These are phyloP conservation scores for Populus pruinosa DNA, from an alignment of 345 rosid genomes.

Conservation along the genomic window DNA sequence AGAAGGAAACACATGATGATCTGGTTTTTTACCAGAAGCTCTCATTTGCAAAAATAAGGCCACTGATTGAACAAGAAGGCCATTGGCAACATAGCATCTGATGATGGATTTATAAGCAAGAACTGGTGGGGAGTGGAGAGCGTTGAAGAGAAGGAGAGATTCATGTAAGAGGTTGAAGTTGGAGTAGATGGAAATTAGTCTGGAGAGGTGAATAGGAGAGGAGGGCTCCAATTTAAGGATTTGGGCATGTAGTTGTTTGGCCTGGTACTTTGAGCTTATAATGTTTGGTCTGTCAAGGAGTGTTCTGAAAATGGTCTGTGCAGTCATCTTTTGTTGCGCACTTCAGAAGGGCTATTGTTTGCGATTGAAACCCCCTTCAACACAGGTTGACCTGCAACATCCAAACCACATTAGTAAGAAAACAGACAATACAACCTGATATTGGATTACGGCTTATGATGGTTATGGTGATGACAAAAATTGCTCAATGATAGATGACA, in stretches of 20 bases:
- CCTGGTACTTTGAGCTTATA: constrained; percentile 44
- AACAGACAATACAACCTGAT: too few relatives aligned
- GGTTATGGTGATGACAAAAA: too few relatives aligned
- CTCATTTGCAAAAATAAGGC: constrained; percentile 53
- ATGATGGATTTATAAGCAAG: constrained; percentile 78
- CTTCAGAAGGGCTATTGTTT: background rate
- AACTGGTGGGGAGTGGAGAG: constrained; percentile 47
- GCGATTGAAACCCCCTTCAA: too few relatives aligned
- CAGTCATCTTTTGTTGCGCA: constrained; percentile 21
- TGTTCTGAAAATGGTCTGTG: constrained; percentile 36
- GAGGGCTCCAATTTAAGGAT: constrained; percentile 45
- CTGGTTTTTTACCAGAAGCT: constrained; percentile 53
- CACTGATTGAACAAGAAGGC: constrained; percentile 42
- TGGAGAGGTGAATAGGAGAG: constrained; percentile 34
- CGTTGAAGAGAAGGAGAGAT: constrained; percentile 46
- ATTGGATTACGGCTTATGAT: too few relatives aligned
- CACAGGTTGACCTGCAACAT: too few relatives aligned
- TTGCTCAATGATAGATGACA: too few relatives aligned
- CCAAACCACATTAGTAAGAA: too few relatives aligned
- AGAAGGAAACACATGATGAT: constrained; percentile 66
- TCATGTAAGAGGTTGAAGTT: constrained; percentile 50
- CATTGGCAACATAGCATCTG: constrained; percentile 52
- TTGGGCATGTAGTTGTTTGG: constrained; percentile 71
- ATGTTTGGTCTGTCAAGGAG: constrained; percentile 34
- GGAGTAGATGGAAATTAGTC: constrained; percentile 58